A percentile compares a stretch with the other conserved stretches of the same genome.
phyloP scores from a whole-genome alignment of 2,329 filamentous ascomycete species.

The Hypoxylon sp. region DNA sequence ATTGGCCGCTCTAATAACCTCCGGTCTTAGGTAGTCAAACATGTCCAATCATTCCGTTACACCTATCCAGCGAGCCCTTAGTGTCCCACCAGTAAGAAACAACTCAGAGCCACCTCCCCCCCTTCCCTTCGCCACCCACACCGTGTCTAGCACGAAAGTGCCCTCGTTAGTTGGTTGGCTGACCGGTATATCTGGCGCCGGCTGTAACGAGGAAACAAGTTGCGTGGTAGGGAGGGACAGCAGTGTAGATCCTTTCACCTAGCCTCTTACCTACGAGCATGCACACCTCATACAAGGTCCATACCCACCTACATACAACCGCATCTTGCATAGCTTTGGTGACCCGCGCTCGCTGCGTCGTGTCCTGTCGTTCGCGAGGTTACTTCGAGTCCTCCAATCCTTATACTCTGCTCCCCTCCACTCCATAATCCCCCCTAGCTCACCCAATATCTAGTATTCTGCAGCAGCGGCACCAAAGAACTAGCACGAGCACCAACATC shows the following conservation, averaged over 20 bases:
- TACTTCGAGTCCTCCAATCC: conserved; percentile 3
- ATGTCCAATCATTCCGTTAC: neutral
- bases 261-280: neutral
- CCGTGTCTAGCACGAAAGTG: neutral
- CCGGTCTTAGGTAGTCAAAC: neutral
- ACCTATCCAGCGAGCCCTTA: neutral
- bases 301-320: neutral
- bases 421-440: neutral
- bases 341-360: neutral
- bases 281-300: neutral
- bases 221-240: conserved; percentile 17
- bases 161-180: conserved; percentile 8
- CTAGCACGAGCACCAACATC: conserved; percentile 3
- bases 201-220: conserved; percentile 24
- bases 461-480: neutral
- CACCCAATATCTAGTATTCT: neutral
- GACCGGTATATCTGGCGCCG: conserved; percentile 18
- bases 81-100: conserved; percentile 14
- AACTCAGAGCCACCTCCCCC: conserved; percentile 4
- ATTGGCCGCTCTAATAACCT: conserved; percentile 2
- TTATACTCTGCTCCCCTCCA: neutral
- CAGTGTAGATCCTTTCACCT: conserved; percentile 30
- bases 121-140: conserved; percentile 10
- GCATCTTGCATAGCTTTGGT: neutral
- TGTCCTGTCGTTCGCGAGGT: neutral